Evolutionary conservation across 768 basidiomycete species (phyloP).

Genomic region (Podaxis sp.): DNA sequence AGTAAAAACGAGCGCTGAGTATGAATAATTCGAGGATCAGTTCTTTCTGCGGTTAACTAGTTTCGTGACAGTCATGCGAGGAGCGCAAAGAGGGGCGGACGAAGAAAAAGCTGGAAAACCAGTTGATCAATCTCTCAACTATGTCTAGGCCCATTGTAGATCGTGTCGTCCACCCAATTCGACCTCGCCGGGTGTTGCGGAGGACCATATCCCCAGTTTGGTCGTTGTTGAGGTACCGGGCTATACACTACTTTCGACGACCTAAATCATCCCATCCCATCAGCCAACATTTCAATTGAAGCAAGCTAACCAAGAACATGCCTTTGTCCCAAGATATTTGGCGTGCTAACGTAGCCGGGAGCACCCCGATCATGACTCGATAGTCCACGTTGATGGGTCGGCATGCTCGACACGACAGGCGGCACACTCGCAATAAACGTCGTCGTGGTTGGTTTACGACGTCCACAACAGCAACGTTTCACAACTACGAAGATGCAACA

Average conservation of each 20-base stretch:
- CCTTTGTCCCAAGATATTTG: constrained; percentile 9
- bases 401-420: constrained; percentile 14
- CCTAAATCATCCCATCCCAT: background rate
- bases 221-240: constrained; percentile 2
- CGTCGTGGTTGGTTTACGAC: constrained; percentile 16
- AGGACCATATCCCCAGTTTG: background rate
- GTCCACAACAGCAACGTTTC: constrained; percentile 27
- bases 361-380: constrained; percentile 18
- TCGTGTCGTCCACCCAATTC: constrained; percentile 43
- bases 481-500: constrained; percentile 23
- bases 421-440: constrained; percentile 16
- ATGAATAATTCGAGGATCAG: background rate
- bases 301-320: constrained; percentile 16
- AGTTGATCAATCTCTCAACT: background rate
- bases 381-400: constrained; percentile 20
- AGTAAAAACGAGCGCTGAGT: background rate
- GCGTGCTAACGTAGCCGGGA: constrained; percentile 12
- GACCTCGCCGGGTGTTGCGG: constrained; percentile 6
- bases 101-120: background rate
- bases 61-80: background rate
- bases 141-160: constrained; percentile 32
- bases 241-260: background rate
- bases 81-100: background rate
- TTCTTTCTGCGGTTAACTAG: background rate
- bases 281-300: constrained; percentile 19